phyloP scores from a whole-genome alignment of 108 stramenopile genomes.

The Parmales sp. region DNA sequence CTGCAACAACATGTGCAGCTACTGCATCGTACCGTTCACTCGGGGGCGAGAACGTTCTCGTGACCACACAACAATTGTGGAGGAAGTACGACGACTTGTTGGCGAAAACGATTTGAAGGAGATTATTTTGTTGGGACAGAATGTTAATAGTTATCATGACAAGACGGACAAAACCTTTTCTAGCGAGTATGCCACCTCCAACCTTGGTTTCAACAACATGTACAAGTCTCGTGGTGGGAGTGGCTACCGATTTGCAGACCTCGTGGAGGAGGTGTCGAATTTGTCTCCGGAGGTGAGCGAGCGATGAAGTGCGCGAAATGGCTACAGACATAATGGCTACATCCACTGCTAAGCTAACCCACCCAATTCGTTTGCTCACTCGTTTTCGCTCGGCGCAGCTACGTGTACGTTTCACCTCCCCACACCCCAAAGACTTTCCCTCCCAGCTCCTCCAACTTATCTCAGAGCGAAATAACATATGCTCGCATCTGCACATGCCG shows the following conservation, averaged over 20 bases:
- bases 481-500: slow-evolving; percentile 87
- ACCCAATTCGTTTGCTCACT: no score
- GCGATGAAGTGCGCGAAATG: no score
- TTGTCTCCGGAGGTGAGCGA: slow-evolving; percentile 82
- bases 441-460: slow-evolving; percentile 68
- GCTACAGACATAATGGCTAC: no score
- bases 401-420: slow-evolving; percentile 94
- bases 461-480: slow-evolving; percentile 82
- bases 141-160: slow-evolving; percentile 97
- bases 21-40: slow-evolving; percentile 98
- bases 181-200: slow-evolving; percentile 53
- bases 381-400: no score
- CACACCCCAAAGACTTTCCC: slow-evolving; percentile 98
- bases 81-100: slow-evolving; percentile 58
- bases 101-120: slow-evolving; percentile 79
- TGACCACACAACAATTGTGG: slow-evolving; percentile 70
- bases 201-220: slow-evolving; percentile 71
- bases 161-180: slow-evolving; percentile 21
- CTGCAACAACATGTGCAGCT: slow-evolving; percentile 93
- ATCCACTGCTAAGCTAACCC: no score
- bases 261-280: slow-evolving; percentile 66
- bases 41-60: slow-evolving; percentile 84
- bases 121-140: slow-evolving; percentile 89
- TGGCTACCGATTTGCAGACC: slow-evolving; percentile 87
- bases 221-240: slow-evolving; percentile 56